Percentiles rank a stretch among this genome's conserved stretches.
phyloP scores from a whole-genome alignment of 1,284 basidiomycete species.

The Schizophyllum amplum region DNA sequence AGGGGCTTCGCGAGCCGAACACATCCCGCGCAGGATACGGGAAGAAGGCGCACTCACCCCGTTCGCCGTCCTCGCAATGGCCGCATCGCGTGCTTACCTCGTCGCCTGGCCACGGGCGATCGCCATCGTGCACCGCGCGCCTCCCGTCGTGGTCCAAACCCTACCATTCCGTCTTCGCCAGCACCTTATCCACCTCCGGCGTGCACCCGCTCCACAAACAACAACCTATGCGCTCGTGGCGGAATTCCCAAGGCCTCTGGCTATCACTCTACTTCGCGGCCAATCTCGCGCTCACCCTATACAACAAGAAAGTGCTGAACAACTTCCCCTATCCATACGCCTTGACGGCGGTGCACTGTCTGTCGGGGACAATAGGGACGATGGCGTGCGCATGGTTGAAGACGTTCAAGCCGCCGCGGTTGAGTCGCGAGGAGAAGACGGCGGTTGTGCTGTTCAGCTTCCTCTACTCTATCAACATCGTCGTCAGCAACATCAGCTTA shows the following conservation, averaged over 20 bases:
- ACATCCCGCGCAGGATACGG: neutral
- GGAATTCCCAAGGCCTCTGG: slow-evolving; percentile 40
- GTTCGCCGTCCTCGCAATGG: neutral
- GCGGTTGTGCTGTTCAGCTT: slow-evolving; percentile 75
- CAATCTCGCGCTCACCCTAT: slow-evolving; percentile 85
- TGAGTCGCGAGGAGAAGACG: slow-evolving; percentile 49
- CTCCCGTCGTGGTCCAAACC: slow-evolving; percentile 5
- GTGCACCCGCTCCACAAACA: slow-evolving; percentile 2
- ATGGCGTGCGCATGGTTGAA: slow-evolving; percentile 53
- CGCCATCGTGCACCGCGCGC: neutral
- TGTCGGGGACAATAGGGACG: slow-evolving; percentile 77
- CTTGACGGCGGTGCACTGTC: slow-evolving; percentile 77
- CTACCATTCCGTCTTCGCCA: no score
- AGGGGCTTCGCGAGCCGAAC: neutral
- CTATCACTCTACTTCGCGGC: slow-evolving; percentile 78
- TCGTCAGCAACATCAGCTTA: slow-evolving; percentile 84
- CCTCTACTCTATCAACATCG: slow-evolving; percentile 88
- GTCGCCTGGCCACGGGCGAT: neutral
- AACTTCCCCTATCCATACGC: slow-evolving; percentile 91
- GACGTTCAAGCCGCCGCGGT: slow-evolving; percentile 54
- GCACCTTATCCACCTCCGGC: neutral
- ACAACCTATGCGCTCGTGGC: slow-evolving; percentile 2
- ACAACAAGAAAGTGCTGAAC: slow-evolving; percentile 86
- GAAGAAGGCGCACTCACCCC: neutral
- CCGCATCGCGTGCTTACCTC: neutral